Percentiles rank a stretch among this genome's conserved stretches.
phyloP scores from a whole-genome alignment of 306 rosid genomes.

The Erythrophleum fordii region DNA sequence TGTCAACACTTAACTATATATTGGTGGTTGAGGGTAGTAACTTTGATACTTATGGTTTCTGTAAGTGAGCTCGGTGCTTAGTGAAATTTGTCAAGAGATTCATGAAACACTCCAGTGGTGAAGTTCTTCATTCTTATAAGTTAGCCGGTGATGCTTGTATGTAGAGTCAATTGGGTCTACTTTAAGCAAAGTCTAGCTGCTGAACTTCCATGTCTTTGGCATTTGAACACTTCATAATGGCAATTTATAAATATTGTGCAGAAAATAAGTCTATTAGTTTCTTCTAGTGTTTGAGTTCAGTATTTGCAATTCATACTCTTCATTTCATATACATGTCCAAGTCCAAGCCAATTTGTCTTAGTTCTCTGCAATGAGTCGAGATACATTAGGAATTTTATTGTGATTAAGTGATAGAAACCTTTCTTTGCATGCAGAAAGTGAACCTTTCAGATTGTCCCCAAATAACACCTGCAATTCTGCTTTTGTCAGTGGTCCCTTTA shows the following conservation, averaged over 20 bases:
- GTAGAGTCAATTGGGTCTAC: neutral
- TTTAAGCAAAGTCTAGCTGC: neutral
- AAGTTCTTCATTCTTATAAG: slow-evolving; percentile 14
- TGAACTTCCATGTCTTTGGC: slow-evolving; percentile 34
- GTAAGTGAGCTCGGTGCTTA: neutral
- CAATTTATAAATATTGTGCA: slow-evolving; percentile 22
- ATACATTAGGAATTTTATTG: slow-evolving; percentile 23
- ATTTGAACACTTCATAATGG: slow-evolving; percentile 23
- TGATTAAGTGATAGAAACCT: slow-evolving; percentile 39
- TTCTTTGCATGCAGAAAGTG: slow-evolving; percentile 66
- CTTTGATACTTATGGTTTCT: neutral
- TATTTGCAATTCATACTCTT: slow-evolving; percentile 28
- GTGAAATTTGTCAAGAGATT: slow-evolving; percentile 16
- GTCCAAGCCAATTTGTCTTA: slow-evolving; percentile 25
- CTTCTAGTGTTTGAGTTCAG: slow-evolving; percentile 37
- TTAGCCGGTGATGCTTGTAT: neutral
- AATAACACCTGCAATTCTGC: slow-evolving; percentile 61
- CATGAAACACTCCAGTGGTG: slow-evolving; percentile 21
- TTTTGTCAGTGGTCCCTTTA: slow-evolving; percentile 67
- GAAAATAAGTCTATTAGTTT: neutral
- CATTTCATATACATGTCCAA: slow-evolving; percentile 25
- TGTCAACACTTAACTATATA: neutral
- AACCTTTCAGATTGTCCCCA: slow-evolving; percentile 79
- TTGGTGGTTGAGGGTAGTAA: neutral
- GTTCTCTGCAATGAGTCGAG: slow-evolving; percentile 22